phyloP scores from a whole-genome alignment of 2,329 filamentous ascomycete species.

The Myriosclerotinia duriaeana region DNA sequence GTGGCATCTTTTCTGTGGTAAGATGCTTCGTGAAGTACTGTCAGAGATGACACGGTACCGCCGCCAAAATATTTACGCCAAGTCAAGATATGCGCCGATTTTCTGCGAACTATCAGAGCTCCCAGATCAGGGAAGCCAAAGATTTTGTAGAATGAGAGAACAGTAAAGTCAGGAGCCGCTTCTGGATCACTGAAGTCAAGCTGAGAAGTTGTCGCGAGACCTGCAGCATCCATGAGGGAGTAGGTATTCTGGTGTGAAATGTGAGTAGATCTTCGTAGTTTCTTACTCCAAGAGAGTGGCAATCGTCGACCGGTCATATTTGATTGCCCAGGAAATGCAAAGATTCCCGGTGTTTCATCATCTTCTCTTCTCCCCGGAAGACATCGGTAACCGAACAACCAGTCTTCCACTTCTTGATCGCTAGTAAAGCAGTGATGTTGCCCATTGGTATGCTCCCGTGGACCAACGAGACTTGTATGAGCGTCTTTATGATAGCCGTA shows the following conservation, averaged over 20 bases:
- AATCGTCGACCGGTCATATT: slow-evolving; percentile 48
- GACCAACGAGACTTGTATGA: slow-evolving; percentile 84
- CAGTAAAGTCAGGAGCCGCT: slow-evolving; percentile 75
- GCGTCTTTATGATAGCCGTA: slow-evolving; percentile 82
- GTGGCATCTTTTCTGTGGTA: slow-evolving; percentile 77
- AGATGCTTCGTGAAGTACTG: slow-evolving; percentile 67
- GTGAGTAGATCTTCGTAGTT: slow-evolving; percentile 45
- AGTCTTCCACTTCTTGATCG: slow-evolving; percentile 62
- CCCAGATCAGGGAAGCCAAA: slow-evolving; percentile 93
- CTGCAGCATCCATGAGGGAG: slow-evolving; percentile 83
- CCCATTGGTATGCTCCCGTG: slow-evolving; percentile 65
- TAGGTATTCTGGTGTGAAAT: slow-evolving; percentile 46
- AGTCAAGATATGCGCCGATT: slow-evolving; percentile 61
- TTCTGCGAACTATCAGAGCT: slow-evolving; percentile 74
- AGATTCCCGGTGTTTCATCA: slow-evolving; percentile 47
- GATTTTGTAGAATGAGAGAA: slow-evolving; percentile 90
- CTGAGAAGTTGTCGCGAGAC: slow-evolving; percentile 71
- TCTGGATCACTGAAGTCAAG: slow-evolving; percentile 65
- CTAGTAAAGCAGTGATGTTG: slow-evolving; percentile 62
- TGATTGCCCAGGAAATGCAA: slow-evolving; percentile 80
- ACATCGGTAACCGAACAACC: slow-evolving; percentile 50
- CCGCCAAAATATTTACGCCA: slow-evolving; percentile 83
- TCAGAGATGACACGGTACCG: slow-evolving; percentile 87
- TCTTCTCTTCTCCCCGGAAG: slow-evolving; percentile 37
- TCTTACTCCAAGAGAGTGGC: slow-evolving; percentile 65